Base-by-base conservation (phyloP, 2,329 filamentous ascomycete genomes). In the Trematosphaeria pertusa region DNA sequence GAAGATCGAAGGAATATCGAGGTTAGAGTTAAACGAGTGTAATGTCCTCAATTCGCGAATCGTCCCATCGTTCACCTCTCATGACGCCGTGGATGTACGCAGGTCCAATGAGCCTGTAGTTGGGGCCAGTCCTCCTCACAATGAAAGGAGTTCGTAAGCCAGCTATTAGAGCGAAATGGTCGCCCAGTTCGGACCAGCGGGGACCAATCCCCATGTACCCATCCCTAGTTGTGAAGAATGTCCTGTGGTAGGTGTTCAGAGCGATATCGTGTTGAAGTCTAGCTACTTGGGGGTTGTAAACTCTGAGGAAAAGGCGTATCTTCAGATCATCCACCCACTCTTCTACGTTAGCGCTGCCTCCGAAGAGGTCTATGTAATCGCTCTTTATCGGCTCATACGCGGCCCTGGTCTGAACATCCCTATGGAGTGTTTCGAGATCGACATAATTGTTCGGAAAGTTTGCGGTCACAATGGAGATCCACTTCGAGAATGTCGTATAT, bases 191-290 rank as follows among this genome's bases (percentile, higher is more conserved):
- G 6, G 19, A n/a, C 30, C 20, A 36, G 3, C 39, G 38, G 4
- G 38, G 48, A 10, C 43, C 39, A 3, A 51, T 17, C 5, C 43
- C 43, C n/a, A 46, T 39, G 26, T 44, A 43, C 10, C 35, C 34
- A 32, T 37, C 21, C 4, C 28, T 47, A 2, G 43, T 51, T 10
- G 37, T 46, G 22, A 50, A 50, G 5, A 46, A 30, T 4, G 48
- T 46, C 17, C 38, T 37, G 3, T 50, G 38, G 20, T 50, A 50
- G 2, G 48, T 46, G 4, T 37, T 12, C 7, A 39, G n/a, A 17
- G 48, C 30, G 20, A 37, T 28, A 14, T 46, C 48, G 11, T 46
- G 33, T 21, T 50, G 48, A 14, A 50, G 20, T 14, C 21, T 35
- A 12, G 46, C 37, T 10, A 48, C 33, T 8, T 19, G 18, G 3